phyloP scores from a whole-genome alignment of 2,329 filamentous ascomycete genomes.

The Sordariomycetes sp. region DNA sequence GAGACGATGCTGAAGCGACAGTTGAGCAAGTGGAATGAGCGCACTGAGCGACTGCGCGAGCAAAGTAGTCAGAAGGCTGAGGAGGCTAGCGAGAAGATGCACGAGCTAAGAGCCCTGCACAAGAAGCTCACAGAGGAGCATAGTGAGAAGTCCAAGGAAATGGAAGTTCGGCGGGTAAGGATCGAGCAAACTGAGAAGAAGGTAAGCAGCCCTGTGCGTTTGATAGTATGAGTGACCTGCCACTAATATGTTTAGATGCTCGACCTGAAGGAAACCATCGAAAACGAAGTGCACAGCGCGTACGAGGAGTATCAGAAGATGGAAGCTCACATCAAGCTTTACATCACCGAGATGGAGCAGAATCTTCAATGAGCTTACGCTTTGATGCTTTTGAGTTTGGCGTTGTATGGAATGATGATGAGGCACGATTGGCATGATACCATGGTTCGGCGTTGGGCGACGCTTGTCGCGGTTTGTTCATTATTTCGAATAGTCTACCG shows the following conservation, averaged over 20 bases:
- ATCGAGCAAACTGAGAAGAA: constrained; percentile 99
- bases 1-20: constrained; percentile 79
- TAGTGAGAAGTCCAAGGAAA: constrained; percentile 78
- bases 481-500: background rate
- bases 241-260: constrained; percentile 61
- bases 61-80: constrained; percentile 75
- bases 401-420: constrained; percentile 1
- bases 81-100: constrained; percentile 80
- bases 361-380: constrained; percentile 38
- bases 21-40: constrained; percentile 74
- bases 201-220: constrained; percentile 36
- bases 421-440: constrained; percentile 19
- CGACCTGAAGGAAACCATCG: constrained; percentile 94
- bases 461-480: constrained; percentile 6
- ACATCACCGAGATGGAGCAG: constrained; percentile 99
- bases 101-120: constrained; percentile 75
- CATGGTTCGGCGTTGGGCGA: constrained; percentile 28
- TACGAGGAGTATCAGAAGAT: constrained; percentile 96
- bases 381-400: background rate
- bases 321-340: constrained; percentile 93
- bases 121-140: constrained; percentile 76
- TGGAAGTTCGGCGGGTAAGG: constrained; percentile 82
- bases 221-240: background rate
- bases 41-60: constrained; percentile 74
- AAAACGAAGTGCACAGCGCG: constrained; percentile 82